phyloP scores from a whole-genome alignment of 2,329 filamentous ascomycete species.

The Microdochium trichocladiopsis region DNA sequence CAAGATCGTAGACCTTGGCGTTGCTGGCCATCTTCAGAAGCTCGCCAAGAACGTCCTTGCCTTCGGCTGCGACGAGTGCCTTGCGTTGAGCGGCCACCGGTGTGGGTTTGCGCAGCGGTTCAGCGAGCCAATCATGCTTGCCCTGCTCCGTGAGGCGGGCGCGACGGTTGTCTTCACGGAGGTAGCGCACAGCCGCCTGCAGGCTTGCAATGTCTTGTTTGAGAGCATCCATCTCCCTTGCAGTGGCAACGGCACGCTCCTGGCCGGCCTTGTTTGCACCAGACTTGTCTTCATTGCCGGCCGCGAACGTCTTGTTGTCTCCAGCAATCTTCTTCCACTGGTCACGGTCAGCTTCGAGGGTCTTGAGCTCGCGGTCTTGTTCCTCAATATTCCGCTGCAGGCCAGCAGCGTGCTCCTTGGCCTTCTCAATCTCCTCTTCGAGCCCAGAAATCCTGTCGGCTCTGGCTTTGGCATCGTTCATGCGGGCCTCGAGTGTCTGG shows the following conservation, averaged over 20 bases:
- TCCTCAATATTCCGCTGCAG: constrained; percentile 59
- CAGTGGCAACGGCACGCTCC: constrained; percentile 62
- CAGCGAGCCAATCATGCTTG: constrained; percentile 54
- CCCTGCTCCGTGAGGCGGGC: constrained; percentile 51
- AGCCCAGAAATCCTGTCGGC: constrained; percentile 61
- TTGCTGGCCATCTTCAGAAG: constrained; percentile 54
- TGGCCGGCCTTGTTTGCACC: constrained; percentile 47
- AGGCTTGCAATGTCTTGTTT: constrained; percentile 60
- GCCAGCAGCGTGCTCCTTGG: constrained; percentile 40
- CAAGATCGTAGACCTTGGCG: constrained; percentile 54
- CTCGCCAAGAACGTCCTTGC: constrained; percentile 56
- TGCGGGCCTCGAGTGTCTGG: constrained; percentile 81
- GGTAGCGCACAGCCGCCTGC: constrained; percentile 58
- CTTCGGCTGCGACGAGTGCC: constrained; percentile 49
- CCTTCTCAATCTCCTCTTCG: constrained; percentile 49
- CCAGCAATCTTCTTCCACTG: constrained; percentile 66
- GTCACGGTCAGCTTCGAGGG: constrained; percentile 58
- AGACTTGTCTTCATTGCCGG: constrained; percentile 18
- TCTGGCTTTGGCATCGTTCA: constrained; percentile 77
- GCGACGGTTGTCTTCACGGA: constrained; percentile 60
- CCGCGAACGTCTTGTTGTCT: constrained; percentile 44
- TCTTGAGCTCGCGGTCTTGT: constrained; percentile 59
- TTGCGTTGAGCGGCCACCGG: constrained; percentile 22
- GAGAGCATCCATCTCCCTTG: constrained; percentile 66
- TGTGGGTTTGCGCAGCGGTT: constrained; percentile 45